phyloP scores from a whole-genome alignment of 352 stramenopile species.

The Pythium phragmiticola region DNA sequence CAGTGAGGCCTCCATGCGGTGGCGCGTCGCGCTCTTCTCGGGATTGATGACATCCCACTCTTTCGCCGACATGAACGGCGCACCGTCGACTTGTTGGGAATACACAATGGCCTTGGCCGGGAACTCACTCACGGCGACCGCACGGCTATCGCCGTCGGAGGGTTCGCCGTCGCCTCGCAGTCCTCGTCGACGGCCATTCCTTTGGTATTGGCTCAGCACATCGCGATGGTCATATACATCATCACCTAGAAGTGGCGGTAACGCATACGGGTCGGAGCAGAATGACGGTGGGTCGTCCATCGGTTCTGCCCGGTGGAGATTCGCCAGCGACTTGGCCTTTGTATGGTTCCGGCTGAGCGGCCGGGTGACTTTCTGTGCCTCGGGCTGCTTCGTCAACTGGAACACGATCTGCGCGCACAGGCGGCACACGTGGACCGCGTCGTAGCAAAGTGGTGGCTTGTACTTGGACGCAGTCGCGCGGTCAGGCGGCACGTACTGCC shows the following conservation, averaged over 20 bases:
- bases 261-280: conserved; percentile 58
- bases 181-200: conserved; percentile 12
- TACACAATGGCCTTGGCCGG: conserved; percentile 64
- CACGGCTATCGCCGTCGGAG: conserved; percentile 19
- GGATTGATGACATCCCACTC: conserved; percentile 72
- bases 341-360: conserved; percentile 22
- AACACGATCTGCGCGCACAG: conserved; percentile 76
- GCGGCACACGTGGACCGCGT: conserved; percentile 68
- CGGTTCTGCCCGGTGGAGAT: conserved; percentile 1
- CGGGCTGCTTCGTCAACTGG: conserved; percentile 38
- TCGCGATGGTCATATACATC: conserved; percentile 33
- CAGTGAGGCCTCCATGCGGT: conserved; percentile 43
- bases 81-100: conserved; percentile 38
- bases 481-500: conserved; percentile 53
- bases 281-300: conserved; percentile 23
- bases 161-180: conserved; percentile 22
- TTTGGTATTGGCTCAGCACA: neutral
- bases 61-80: conserved; percentile 59
- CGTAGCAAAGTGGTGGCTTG: conserved; percentile 63
- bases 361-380: conserved; percentile 11
- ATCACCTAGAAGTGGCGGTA: conserved; percentile 67
- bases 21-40: conserved; percentile 47
- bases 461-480: conserved; percentile 47
- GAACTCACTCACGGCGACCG: conserved; percentile 31
- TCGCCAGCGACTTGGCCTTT: conserved; percentile 23